Base-by-base conservation (phyloP, 768 basidiomycete genomes). In the Suillus paluster region DNA sequence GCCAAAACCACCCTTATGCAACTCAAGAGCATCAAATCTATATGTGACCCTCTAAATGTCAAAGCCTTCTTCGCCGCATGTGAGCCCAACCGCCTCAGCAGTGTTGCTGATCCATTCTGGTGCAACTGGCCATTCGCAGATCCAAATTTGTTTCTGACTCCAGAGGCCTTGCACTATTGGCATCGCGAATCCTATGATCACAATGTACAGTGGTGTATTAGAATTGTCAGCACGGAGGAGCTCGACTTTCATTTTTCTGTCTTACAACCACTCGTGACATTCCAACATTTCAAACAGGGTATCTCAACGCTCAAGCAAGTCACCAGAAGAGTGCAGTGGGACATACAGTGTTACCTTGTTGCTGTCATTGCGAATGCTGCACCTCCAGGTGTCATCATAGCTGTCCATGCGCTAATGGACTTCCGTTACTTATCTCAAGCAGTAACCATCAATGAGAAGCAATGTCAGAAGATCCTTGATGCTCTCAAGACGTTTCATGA, bases 291-390 rank as follows among this genome's bases (percentile, higher is more conserved):
- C 59, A 66, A 68, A n/a, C 70, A 75, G 27, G 80, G 80, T 1
- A 73, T 81, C 17, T 78, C 77, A 19, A 64, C 61, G 15, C 58
- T 81, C 25, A 80, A 80, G 53, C 80, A 81, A 63, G 74, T 78
- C 7, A 80, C 80, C 9, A 78, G 79, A 9, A 58, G 73, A 12
- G 77, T 78, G 34, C 76, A 80, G 55, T 58, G 74, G 1, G 73
- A 81, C 30, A 67, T 80, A 2, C 71, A 80, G 65, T 57, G 68
- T 7, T 73, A 74, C 50, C 56, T 80, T 10, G 57, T 82, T 21
- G 38, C 70, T 9, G 59, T 77, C 17, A 72, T 80, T 46, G 74
- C 75, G 30, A 73, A 71, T 38, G 73, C 69, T 45, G 74, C 74
- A n/a, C 58, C 75, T 2, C 44, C 45, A 3, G 30, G 57, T 1